Percentiles rank a stretch among this genome's conserved stretches.
These are phyloP conservation scores for Pleurotus eryngii DNA, from an alignment of 768 basidiomycete genomes.

Conservation along the genomic window DNA sequence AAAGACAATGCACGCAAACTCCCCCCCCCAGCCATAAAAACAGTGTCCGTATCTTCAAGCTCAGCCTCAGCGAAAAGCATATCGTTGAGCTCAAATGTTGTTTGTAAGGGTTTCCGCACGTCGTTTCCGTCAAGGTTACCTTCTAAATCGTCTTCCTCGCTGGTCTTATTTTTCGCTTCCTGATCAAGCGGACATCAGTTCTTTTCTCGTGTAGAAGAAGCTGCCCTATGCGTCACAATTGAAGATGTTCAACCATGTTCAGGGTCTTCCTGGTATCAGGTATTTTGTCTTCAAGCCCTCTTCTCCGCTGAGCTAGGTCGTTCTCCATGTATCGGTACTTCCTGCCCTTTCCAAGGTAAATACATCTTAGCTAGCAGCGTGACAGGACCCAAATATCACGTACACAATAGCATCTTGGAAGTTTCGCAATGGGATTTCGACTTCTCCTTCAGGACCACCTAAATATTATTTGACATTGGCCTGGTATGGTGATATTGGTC, in stretches of 20 bases:
- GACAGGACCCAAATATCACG: conserved; percentile 29
- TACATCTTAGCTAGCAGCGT: conserved; percentile 15
- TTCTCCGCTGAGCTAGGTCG: conserved; percentile 73
- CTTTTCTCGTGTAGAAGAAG: neutral
- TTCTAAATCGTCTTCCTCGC: conserved; percentile 48
- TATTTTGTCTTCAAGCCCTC: conserved; percentile 87
- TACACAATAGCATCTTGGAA: conserved; percentile 96
- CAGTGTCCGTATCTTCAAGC: conserved; percentile 82
- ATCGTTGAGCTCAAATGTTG: conserved; percentile 94
- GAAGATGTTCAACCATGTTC: conserved; percentile 81
- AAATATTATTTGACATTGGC: conserved; percentile 85
- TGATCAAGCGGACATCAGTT: conserved; percentile 21
- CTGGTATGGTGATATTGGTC: conserved; percentile 35
- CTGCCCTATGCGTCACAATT: conserved; percentile 60
- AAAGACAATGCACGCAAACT: conserved; percentile 21
- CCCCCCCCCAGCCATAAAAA: conserved; percentile 96
- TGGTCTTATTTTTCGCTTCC: conserved; percentile 56
- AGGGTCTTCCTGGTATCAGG: conserved; percentile 94
- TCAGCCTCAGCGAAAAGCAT: conserved; percentile 93
- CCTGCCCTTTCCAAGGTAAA: conserved; percentile 50
- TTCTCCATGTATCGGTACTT: conserved; percentile 99
- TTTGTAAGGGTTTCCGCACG: conserved; percentile 56
- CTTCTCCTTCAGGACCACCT: conserved; percentile 71
- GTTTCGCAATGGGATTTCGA: conserved; percentile 71
- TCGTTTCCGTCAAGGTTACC: conserved; percentile 50